Percentiles rank a stretch among this genome's conserved stretches.
Evolutionary conservation across 371 early-diverging fungal species (phyloP).

Genomic region (Mucor saturninus): DNA sequence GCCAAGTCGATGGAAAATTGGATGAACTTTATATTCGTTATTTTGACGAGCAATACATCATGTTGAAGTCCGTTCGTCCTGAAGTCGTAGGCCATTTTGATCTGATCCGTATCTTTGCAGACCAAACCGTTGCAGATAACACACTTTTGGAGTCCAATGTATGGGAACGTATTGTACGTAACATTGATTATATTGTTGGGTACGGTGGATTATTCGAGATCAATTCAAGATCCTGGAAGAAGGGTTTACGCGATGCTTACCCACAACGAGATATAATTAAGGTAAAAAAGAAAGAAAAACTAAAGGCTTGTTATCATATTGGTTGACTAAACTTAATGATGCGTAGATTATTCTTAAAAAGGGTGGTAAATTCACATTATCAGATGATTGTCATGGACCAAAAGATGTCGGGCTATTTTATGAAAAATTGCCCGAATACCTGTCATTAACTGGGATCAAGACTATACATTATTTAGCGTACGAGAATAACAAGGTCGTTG

Average conservation of each 20-base stretch:
- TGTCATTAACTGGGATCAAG: constrained; percentile 53
- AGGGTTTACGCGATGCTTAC: constrained; percentile 84
- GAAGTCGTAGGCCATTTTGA: constrained; percentile 95
- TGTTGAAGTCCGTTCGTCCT: constrained; percentile 74
- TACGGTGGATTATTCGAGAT: constrained; percentile 93
- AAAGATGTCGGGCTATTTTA: constrained; percentile 87
- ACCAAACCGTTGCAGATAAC: constrained; percentile 31
- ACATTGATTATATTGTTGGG: constrained; percentile 76
- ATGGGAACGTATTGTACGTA: constrained; percentile 74
- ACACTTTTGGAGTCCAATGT: constrained; percentile 39
- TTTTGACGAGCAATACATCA: constrained; percentile 86
- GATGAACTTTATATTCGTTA: constrained; percentile 68
- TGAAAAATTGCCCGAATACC: constrained; percentile 57
- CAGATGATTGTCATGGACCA: constrained; percentile 94
- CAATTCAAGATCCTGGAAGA: constrained; percentile 92
- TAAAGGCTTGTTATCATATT: too few relatives aligned
- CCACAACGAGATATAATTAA: constrained; percentile 83
- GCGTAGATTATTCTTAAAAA: constrained; percentile 63
- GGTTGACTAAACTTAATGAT: neutral
- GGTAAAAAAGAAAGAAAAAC: constrained; percentile 34
- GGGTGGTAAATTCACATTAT: constrained; percentile 80
- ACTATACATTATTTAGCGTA: constrained; percentile 49
- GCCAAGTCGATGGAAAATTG: constrained; percentile 22
- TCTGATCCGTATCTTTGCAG: constrained; percentile 83
- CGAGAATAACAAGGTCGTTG: constrained; percentile 24